phyloP scores from a whole-genome alignment of 2,329 filamentous ascomycete species.

The Colletotrichum sublineola region DNA sequence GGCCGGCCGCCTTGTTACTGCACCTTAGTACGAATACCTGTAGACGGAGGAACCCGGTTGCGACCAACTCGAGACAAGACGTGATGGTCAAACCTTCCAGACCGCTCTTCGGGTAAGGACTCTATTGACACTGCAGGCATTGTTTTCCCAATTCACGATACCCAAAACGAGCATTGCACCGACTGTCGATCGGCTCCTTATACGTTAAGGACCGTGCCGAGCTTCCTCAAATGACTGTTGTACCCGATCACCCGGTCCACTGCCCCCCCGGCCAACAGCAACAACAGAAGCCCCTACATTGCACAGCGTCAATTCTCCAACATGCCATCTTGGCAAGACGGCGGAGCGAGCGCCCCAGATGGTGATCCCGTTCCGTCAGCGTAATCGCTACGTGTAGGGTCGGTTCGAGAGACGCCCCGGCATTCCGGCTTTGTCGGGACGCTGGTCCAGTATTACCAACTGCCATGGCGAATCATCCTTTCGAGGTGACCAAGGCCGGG shows the following conservation, averaged over 20 bases:
- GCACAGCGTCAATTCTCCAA: neutral
- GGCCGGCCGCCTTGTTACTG: too few species aligned
- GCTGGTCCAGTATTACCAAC: neutral
- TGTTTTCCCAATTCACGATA: neutral
- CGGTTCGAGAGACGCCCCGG: neutral
- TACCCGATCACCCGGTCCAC: constrained; percentile 13
- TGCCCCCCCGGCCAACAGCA: constrained; percentile 1
- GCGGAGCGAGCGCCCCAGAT: neutral
- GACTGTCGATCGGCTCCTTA: neutral
- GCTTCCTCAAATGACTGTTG: constrained; percentile 26
- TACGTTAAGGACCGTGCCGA: constrained; percentile 27
- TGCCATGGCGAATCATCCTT: neutral
- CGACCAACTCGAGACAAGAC: constrained; percentile 20
- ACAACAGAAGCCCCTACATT: neutral
- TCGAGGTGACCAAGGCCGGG: neutral
- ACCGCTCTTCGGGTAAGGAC: constrained; percentile 6
- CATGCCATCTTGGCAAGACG: neutral
- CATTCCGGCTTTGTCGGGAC: neutral
- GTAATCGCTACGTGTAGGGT: neutral
- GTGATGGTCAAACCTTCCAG: constrained; percentile 1
- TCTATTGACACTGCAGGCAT: neutral
- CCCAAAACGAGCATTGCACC: neutral
- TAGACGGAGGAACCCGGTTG: neutral
- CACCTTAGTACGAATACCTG: neutral
- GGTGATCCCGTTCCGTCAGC: neutral